These are phyloP conservation scores for Metschnikowia gruessii DNA, from an alignment of 805 yeast species.

Conservation along the genomic window DNA sequence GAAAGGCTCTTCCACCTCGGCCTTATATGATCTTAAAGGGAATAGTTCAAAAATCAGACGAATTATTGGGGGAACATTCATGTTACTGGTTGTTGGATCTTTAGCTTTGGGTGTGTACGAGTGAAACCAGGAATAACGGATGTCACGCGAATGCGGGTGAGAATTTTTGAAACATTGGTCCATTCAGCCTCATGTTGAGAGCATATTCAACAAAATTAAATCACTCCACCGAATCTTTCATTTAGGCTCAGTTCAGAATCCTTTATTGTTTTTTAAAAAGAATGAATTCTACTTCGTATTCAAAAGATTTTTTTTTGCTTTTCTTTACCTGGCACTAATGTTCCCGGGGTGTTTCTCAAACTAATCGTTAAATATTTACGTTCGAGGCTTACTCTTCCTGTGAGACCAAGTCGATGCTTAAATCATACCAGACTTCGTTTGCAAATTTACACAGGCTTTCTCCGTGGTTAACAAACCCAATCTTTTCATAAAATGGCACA, in stretches of 20 bases:
- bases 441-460: constrained; percentile 57
- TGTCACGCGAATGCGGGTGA: background rate
- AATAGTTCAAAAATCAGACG: constrained; percentile 48
- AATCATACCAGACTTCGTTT: constrained; percentile 59
- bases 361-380: background rate
- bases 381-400: constrained; percentile 33
- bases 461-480: constrained; percentile 77
- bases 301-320: too few relatives aligned
- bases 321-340: too few relatives aligned
- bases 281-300: too few relatives aligned
- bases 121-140: background rate
- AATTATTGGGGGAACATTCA: constrained; percentile 41
- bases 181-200: too few relatives aligned
- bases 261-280: too few relatives aligned
- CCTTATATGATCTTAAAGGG: constrained; percentile 44
- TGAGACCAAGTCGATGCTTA: constrained; percentile 46
- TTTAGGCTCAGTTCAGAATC: too few relatives aligned
- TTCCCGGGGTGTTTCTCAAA: background rate
- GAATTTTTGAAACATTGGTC: too few relatives aligned
- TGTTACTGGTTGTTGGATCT: background rate
- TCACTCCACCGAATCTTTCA: too few relatives aligned
- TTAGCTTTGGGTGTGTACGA: too few relatives aligned
- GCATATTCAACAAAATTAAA: too few relatives aligned
- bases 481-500: constrained; percentile 72
- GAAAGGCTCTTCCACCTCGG: background rate